Evolutionary conservation across 75 land plant species (phyloP), one percentile per base, ranked within the genome.

Genomic region (Selaginella moellendorffii): DNA sequence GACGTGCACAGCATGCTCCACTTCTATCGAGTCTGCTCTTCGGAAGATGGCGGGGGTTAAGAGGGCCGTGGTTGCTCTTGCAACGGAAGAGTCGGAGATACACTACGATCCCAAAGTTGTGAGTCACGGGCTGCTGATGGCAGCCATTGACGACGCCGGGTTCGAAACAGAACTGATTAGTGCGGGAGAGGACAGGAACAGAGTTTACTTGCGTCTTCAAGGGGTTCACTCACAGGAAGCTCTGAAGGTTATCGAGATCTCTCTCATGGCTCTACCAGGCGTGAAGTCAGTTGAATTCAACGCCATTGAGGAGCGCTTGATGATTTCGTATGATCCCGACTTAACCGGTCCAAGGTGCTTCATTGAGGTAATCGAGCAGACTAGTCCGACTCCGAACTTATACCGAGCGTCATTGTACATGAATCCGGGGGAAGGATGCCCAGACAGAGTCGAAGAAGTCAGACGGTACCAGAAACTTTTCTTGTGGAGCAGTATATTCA

Each of bases 281-380:
- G 90, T 92, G 29, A 78, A 71, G 54, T 66, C 76, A 52, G 87
- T 92, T 14, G 85, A 88, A 51, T 64, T 85, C 9, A 69, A 79
- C 36, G 46, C 5, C 5, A 14, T 36, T 36, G 46, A 36, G 10
- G 46, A 36, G 14, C 5, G 14, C 5, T 14, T 36, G 14, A 36
- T 14, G 10, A 36, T 36, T 36, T 67, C 24, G 17, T 26, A 63
- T 63, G 65, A 29, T 23, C 65, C 65, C 19, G 52, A n/a, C 19
- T 20, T 28, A 25, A 23, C 63, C 21, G 53, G 20, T 19, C 25
- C 65, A n/a, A 63, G 67, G 14, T 59, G 8, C 25, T 17, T 36
- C 9, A 28, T 26, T 30, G 29, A 46, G 5, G 29, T 65, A 29
- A 31, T 66, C 9, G 24, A 56, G 24, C 29, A 26, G n/a, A 62